Evolutionary conservation across 2,329 filamentous ascomycete genomes (phyloP), one percentile per base, ranked within the genome.

Genomic region (Colletotrichum sp.): DNA sequence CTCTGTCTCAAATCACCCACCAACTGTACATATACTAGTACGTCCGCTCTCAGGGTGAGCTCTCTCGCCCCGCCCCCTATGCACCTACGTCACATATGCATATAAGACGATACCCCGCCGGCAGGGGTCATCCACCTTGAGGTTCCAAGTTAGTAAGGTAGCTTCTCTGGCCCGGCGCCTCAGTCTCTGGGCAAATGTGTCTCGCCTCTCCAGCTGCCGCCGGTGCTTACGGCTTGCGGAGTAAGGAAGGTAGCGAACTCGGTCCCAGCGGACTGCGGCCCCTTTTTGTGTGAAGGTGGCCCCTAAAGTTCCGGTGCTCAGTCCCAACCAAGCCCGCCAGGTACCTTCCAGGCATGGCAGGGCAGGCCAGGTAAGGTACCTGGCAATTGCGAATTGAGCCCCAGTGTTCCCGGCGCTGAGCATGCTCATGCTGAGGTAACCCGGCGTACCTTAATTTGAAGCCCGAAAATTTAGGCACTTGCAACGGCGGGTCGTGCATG

Each of bases 381-480:
- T 8, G 13, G 44, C 44, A 52, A 52, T 52, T 52, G 44, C 44
- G 11, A 22, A 52, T 52, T 52, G 44, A 52, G 44, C 44, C 44
- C 44, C 44, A 49, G 44, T 49, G 44, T 49, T 49, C n/a, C 44
- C 44, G 44, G 44, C n/a, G 44, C 44, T 49, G 70, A 59, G 36
- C 57, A 72, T 72, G 74, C 74, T 69, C 59, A 52, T 52, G 74
- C 71, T 76, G 74, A 69, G 64, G 74, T 76, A 74, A 65, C 64
- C 36, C 39, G 49, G 36, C n/a, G 65, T 65, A 73, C 63, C 71
- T 69, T 66, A 66, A 76, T 69, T 76, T 76, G 70, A 61, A 29
- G 74, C 74, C 74, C 65, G 57, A 76, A 69, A 55, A 49, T 61
- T 74, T 65, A 76, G 74, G 74, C 74, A 76, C 70, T 74, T 36